Evolutionary conservation across 306 rosid genomes (phyloP).

Genomic region (Inga leiocalycina): DNA sequence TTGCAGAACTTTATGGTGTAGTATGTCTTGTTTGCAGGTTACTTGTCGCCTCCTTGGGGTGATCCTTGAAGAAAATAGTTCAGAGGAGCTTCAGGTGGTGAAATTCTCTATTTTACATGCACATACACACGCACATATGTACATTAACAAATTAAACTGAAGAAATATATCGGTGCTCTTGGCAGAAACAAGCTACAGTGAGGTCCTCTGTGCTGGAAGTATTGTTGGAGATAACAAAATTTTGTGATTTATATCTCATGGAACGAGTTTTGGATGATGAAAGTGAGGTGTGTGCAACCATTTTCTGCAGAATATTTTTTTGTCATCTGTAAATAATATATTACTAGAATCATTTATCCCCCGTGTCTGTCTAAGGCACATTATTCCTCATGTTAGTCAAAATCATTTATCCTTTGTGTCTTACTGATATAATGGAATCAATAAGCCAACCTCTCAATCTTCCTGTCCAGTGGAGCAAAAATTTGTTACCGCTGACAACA

Average conservation of each 20-base stretch:
- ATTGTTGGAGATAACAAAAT: constrained; percentile 73
- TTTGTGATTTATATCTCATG: constrained; percentile 86
- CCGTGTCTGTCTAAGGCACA: background rate
- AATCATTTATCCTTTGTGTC: background rate
- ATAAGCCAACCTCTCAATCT: background rate
- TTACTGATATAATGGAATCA: background rate
- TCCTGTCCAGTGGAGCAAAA: constrained; percentile 1
- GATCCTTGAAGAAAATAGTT: constrained; percentile 66
- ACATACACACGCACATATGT: background rate
- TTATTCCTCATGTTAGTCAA: background rate
- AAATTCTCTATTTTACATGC: background rate
- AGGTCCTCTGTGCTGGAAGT: constrained; percentile 74
- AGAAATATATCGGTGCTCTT: constrained; percentile 27
- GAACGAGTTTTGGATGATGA: constrained; percentile 81
- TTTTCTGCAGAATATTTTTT: background rate
- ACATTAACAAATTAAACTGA: constrained; percentile 15
- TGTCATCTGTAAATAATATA: background rate
- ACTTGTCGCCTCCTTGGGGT: constrained; percentile 81
- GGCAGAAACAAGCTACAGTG: constrained; percentile 78
- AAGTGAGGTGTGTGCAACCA: constrained; percentile 57
- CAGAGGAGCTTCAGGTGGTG: constrained; percentile 82
- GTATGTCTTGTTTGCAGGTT: constrained; percentile 47
- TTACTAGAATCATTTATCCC: background rate
- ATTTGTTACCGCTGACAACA: background rate
- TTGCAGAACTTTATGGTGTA: constrained; percentile 7